Evolutionary conservation across 345 rosid species (phyloP), one percentile per base, ranked within the genome.

Genomic region (Citrus trifoliata): DNA sequence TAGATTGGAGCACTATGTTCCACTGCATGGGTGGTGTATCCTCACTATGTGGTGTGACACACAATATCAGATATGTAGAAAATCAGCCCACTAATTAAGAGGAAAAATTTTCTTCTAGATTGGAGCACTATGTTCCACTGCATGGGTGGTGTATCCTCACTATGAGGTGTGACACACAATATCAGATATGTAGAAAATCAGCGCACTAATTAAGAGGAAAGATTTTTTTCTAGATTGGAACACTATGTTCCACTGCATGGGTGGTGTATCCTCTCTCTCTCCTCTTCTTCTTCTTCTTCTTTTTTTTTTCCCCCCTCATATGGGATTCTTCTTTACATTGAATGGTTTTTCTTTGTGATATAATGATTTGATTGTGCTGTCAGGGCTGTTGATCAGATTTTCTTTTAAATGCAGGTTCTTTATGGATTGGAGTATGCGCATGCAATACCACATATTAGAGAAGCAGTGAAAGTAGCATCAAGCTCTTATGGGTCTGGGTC

Each of bases 341-440:
- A 7, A 67, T 24, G 32, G 42, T 66, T 75, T 64, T 51, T 37
- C 42, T 8, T 10, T 63, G 10, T 66, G 66, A 48, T 58, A 10
- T 65, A 24, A 12, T n/a, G 51, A 25, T 55, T 62, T 67, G 27
- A 48, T 80, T 10, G 72, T 78, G 38, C 18, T 27, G 33, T 62
- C 2, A n/a, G n/a, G 46, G 25, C 35, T 67, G 35, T 66, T 76
- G 24, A 38, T 81, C 58, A 59, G 12, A 24, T 53, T 38, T 73
- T 66, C 70, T 67, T 67, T 71, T 27, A 55, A 55, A 3, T 88
- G 72, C 87, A 96, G 99, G 90, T 88, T 33, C 97, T 96, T 33
- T 96, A 86, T 83, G 98, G 99, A 73, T 87, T 96, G 83, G 99
- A 94, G 73, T 94, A 90, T 73, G 89, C 94, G 2, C 86, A 91